Evolutionary conservation across 2,329 filamentous ascomycete genomes (phyloP).

Genomic region (Acrocalymma vagum): DNA sequence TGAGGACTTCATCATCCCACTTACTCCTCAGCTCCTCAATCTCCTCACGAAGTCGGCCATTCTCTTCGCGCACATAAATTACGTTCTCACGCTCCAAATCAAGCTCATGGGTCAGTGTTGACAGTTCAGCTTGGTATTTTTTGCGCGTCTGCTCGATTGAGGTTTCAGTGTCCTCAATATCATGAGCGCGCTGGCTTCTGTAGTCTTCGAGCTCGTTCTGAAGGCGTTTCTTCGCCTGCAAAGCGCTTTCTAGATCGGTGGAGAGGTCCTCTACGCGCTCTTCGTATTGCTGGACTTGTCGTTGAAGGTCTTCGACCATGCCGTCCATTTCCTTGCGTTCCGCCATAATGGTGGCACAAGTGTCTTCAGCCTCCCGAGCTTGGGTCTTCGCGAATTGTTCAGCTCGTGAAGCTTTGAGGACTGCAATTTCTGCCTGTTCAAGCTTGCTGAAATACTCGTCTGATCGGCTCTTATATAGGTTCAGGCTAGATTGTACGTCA

Average conservation of each 20-base stretch:
- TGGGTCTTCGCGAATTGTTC: conserved; percentile 95
- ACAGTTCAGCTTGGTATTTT: conserved; percentile 96
- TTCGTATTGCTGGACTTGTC: conserved; percentile 87
- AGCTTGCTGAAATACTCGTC: conserved; percentile 98
- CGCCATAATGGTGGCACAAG: conserved; percentile 87
- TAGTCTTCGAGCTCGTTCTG: conserved; percentile 99
- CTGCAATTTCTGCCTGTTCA: conserved; percentile 94
- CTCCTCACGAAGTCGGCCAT: conserved; percentile 89
- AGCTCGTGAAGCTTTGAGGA: conserved; percentile 88
- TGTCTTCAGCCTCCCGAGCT: conserved; percentile 89
- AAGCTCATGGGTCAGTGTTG: conserved; percentile 87
- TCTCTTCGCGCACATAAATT: conserved; percentile 84
- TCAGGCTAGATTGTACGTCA: conserved; percentile 84
- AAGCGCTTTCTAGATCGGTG: conserved; percentile 83
- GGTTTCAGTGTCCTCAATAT: conserved; percentile 95
- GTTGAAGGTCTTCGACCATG: conserved; percentile 87
- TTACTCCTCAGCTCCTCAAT: conserved; percentile 93
- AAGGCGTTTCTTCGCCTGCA: conserved; percentile 90
- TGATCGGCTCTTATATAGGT: conserved; percentile 87
- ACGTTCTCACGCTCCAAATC: conserved; percentile 92
- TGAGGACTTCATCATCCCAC: conserved; percentile 98
- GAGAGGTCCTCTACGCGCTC: conserved; percentile 91
- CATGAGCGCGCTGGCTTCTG: conserved; percentile 90
- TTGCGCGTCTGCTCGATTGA: conserved; percentile 96
- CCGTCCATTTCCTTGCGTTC: conserved; percentile 91